These are phyloP conservation scores for Ceratopteris richardii DNA, from an alignment of 75 land plant species.

Conservation along the genomic window DNA sequence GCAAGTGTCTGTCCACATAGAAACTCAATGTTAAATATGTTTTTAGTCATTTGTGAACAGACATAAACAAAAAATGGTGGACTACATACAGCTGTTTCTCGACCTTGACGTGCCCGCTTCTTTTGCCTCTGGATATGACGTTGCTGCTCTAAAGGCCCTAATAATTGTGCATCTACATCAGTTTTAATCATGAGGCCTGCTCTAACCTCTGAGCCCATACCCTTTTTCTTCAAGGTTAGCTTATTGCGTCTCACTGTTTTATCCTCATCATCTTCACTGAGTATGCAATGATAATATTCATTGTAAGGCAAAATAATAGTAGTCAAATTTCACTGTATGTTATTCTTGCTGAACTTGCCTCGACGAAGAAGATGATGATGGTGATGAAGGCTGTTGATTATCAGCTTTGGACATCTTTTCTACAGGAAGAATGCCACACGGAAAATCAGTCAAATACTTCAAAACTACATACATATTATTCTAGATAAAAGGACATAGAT, in stretches of 20 bases:
- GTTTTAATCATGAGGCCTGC: conserved; percentile 59
- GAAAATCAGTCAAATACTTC: too few relatives aligned
- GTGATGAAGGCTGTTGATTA: too few relatives aligned
- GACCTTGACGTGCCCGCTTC: conserved; percentile 73
- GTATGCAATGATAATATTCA: too few relatives aligned
- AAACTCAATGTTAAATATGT: background rate
- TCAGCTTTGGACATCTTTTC: too few relatives aligned
- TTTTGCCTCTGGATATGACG: conserved; percentile 69
- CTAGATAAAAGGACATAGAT: too few relatives aligned
- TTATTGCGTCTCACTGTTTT: conserved; percentile 42
- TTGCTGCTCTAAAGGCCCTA: conserved; percentile 59
- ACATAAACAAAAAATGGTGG: background rate
- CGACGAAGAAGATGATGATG: too few relatives aligned
- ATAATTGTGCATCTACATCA: conserved; percentile 66
- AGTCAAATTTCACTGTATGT: too few relatives aligned
- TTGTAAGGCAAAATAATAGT: too few relatives aligned
- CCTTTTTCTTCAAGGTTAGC: conserved; percentile 70
- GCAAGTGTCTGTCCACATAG: conserved; percentile 54
- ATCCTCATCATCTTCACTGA: conserved; percentile 36
- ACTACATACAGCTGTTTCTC: conserved; percentile 64
- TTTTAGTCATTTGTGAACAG: too few relatives aligned
- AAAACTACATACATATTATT: too few relatives aligned
- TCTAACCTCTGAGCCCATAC: conserved; percentile 88
- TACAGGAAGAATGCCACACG: too few relatives aligned
- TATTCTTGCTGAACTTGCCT: too few relatives aligned